Base-by-base conservation (phyloP, 2,329 filamentous ascomycete species). In the Lachnellula cervina region DNA sequence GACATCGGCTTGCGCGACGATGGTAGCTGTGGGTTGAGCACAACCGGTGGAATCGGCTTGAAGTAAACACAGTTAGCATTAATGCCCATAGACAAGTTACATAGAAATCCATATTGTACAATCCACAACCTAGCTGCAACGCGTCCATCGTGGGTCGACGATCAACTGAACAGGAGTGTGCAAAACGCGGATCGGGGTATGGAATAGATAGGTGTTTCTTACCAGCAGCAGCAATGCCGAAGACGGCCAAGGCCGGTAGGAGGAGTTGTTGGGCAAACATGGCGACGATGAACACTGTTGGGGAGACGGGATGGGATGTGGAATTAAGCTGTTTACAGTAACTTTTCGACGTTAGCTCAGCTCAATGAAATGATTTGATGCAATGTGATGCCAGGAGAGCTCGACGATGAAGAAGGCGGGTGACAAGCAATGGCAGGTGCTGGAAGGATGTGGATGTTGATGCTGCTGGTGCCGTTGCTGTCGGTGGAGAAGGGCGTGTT, bases 1-100 rank as follows among this genome's bases (percentile, higher is more conserved):
- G 32, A 64, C 68, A 64, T 70, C 68, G 19, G 66, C 66, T 51
- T 59, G 55, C 38, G 61, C 64, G 59, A 61, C 62, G 60, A 71
- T 61, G 48, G 68, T 70, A n/a, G 63, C 62, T 4, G 64, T 68
- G 14, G 64, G 32, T 49, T 63, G 59, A n/a, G 65, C 63, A 59
- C 66, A 68, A 57, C 62, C 44, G 11, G 65, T 28, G 42, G 42
- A 56, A 44, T 62, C 58, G 52, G 61, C 58, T 64, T 37, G 35
- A 42, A 28, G 23, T 32, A 7, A 16, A 32, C 2, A 23, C n/a
- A 2, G 28, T 51, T 34, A 51, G 49, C 49, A 51, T 17, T 25
- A 4, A 1, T 8, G 42, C 11, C 5, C 8, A 44, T 44, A 8
- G 5, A 19, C 19, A 25, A 44, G 9, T 25, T 44, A 19, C 5